These are phyloP conservation scores for Lojkania enalia DNA, from an alignment of 2,329 filamentous ascomycete species.

Conservation along the genomic window DNA sequence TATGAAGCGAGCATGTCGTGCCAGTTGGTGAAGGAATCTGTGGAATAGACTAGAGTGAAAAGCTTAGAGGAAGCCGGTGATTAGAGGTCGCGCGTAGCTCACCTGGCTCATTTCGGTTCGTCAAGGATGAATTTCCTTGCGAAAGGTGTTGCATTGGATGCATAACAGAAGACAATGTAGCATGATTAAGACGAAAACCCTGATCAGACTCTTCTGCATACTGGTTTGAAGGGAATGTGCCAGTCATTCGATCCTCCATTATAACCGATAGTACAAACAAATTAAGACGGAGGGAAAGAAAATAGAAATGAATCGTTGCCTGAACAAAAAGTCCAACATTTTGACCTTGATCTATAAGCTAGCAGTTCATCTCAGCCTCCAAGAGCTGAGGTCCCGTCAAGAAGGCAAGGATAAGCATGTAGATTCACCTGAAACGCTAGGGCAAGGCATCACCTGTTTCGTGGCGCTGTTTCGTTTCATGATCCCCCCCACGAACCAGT, in stretches of 20 bases:
- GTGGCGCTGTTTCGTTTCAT: constrained; percentile 27
- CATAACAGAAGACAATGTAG: constrained; percentile 7
- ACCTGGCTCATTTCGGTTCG: no score
- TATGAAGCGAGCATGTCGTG: background rate
- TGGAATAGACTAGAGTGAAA: no score
- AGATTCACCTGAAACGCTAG: constrained; percentile 33
- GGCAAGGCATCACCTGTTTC: constrained; percentile 12
- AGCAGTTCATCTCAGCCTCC: background rate
- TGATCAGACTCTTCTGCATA: constrained; percentile 6
- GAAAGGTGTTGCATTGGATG: constrained; percentile 11
- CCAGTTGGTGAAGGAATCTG: background rate
- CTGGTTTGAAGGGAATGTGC: constrained; percentile 12
- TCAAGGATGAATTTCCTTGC: constrained; percentile 6
- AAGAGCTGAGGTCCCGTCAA: constrained; percentile 1
- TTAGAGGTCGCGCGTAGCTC: no score
- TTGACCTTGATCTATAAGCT: constrained; percentile 9
- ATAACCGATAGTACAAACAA: background rate
- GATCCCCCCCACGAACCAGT: constrained; percentile 14
- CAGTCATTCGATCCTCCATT: constrained; percentile 12
- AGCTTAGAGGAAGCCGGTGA: no score
- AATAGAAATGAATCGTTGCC: constrained; percentile 3
- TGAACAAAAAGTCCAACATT: constrained; percentile 1
- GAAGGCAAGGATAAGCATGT: constrained; percentile 20
- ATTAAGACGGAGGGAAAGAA: background rate
- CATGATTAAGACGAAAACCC: background rate